Percentiles rank a stretch among this genome's conserved stretches.
phyloP scores from a whole-genome alignment of 2,329 filamentous ascomycete species.

The Xylaria sp. region DNA sequence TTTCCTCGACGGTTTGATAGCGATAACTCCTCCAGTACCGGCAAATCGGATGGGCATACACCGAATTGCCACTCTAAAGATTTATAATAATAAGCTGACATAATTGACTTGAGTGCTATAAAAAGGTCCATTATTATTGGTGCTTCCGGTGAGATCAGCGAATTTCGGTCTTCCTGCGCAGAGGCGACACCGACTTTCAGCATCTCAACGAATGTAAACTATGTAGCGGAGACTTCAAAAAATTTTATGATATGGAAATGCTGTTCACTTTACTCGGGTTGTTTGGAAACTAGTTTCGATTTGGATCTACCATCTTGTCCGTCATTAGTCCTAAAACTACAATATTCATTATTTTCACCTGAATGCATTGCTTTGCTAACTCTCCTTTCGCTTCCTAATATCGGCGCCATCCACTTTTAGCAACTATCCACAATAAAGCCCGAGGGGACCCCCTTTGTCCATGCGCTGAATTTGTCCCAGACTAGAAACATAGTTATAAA shows the following conservation, averaged over 20 bases:
- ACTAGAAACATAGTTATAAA: not conserved
- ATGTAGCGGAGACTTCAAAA: not conserved
- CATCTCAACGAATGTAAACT: not conserved
- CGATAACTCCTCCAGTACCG: no score
- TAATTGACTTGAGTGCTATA: not conserved
- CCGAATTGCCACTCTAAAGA: not conserved
- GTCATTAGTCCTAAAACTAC: not conserved
- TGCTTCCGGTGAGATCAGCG: not conserved
- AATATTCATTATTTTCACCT: no score
- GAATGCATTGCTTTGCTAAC: no score
- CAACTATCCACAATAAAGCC: no score
- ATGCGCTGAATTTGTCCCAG: not conserved
- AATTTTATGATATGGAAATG: not conserved
- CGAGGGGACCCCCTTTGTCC: constrained; percentile 3
- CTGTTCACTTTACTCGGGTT: not conserved
- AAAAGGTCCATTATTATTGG: not conserved
- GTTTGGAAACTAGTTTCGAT: not conserved
- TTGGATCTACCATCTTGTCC: not conserved
- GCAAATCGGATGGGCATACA: not conserved
- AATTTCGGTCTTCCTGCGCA: not conserved
- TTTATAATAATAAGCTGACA: not conserved
- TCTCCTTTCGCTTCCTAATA: no score
- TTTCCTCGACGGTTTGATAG: no score
- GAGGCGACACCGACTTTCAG: not conserved
- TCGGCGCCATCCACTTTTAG: no score